These are phyloP conservation scores for Penicillium sp. DNA, from an alignment of 2,329 filamentous ascomycete genomes.

Conservation along the genomic window DNA sequence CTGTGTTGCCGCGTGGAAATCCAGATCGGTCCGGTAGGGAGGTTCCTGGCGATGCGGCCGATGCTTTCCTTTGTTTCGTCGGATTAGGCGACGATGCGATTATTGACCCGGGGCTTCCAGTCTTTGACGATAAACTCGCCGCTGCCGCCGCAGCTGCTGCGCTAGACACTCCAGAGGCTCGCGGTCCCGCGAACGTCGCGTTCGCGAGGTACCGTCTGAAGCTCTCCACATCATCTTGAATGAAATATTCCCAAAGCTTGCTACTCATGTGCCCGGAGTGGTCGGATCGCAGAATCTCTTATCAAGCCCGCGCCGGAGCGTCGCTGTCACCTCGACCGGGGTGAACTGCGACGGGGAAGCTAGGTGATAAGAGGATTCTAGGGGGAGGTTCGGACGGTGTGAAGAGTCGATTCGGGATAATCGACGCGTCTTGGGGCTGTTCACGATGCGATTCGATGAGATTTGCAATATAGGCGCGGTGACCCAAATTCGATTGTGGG, in stretches of 20 bases:
- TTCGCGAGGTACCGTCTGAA: constrained; percentile 88
- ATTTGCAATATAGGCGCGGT: constrained; percentile 13
- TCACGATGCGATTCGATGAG: not conserved
- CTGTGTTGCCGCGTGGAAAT: constrained; percentile 31
- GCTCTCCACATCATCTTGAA: constrained; percentile 95
- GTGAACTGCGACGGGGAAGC: constrained; percentile 89
- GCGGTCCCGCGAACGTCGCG: constrained; percentile 54
- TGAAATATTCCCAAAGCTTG: constrained; percentile 93
- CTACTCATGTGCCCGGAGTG: constrained; percentile 79
- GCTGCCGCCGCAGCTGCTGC: constrained; percentile 26
- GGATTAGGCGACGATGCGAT: constrained; percentile 42
- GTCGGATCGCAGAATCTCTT: constrained; percentile 48
- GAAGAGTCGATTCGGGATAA: constrained; percentile 16
- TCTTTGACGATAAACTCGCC: constrained; percentile 30
- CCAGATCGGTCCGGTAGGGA: constrained; percentile 51
- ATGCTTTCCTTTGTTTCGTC: constrained; percentile 57
- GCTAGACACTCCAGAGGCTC: constrained; percentile 34
- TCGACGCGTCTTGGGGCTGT: constrained; percentile 27
- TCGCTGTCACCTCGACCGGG: constrained; percentile 82
- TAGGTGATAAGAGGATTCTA: constrained; percentile 42
- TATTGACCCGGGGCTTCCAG: constrained; percentile 39
- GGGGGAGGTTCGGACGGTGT: constrained; percentile 21
- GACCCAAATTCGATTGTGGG: constrained; percentile 29
- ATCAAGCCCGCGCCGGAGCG: constrained; percentile 70
- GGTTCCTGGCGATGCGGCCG: constrained; percentile 54